Evolutionary conservation across 371 early-diverging fungal species (phyloP), one percentile per base, ranked within the genome.

Genomic region (Rhizomucor pusillus): DNA sequence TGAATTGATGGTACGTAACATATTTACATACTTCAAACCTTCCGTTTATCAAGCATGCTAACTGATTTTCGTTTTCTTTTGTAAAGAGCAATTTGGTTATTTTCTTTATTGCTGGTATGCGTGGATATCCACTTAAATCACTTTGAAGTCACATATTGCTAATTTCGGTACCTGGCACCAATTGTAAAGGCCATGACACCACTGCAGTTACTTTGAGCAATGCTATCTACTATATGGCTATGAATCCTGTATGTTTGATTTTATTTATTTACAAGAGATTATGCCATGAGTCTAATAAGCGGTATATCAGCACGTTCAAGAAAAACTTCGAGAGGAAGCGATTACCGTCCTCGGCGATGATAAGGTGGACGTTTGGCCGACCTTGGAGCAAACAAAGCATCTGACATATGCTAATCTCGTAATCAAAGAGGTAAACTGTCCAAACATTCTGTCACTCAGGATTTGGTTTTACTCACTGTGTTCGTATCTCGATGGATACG

Each of bases 31-130:
- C n/a, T n/a, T n/a, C n/a, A n/a, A n/a, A 44, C 7, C 18, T n/a
- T 19, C 9, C 9, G 7, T 13, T 13, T 12, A 19, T 44, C n/a
- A 7, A 44, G 9, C 23, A 34, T 1, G n/a, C 50, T 37, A 25
- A 29, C 14, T 24, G 13, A 13, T 54, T 52, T n/a, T 52, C 45
- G 18, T 43, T 62, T 40, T 36, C 49, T 35, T 71, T 23, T 12
- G n/a, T n/a, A n/a, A 35, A 77, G 81, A 55, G 83, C 74, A 44
- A 77, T 75, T 35, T 69, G 71, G n/a, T 60, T 73, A 25, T 58
- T 34, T 75, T 75, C 41, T 70, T 79, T 54, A 52, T 77, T 23
- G 78, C 48, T 40, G 73, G 77, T 10, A 77, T 76, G n/a, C n/a
- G n/a, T n/a, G n/a, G n/a, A n/a, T n/a, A n/a, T n/a, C n/a, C n/a